Evolutionary conservation across 2,329 filamentous ascomycete species (phyloP), one percentile per base, ranked within the genome.

Genomic region (Lasiodiplodia citricola): DNA sequence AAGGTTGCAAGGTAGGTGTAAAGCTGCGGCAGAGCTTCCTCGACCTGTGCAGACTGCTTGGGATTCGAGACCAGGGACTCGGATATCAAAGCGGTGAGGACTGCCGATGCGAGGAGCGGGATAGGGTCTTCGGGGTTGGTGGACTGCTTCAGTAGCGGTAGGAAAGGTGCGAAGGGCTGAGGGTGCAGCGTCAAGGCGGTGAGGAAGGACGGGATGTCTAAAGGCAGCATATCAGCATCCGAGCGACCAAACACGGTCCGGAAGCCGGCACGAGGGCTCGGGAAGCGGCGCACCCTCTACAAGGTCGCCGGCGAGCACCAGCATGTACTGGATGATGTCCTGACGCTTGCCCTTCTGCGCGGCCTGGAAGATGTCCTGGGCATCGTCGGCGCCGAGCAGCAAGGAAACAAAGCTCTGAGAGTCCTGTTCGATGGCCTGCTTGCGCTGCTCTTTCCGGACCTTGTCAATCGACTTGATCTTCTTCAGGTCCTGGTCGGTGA

Each of bases 381-480:
- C 87, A 69, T 85, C 83, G 66, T 83, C 80, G 69, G 84, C 84
- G 63, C 96, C 95, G 31, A 96, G 87, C 74, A 99, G 91, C 72
- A 99, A 85, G 72, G 87, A 84, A 70, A 90, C 88, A 82, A 97
- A 99, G 73, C 91, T 92, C 74, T 91, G 87, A 28, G 95, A 83
- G 81, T 97, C 92, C 68, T 82, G 83, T 79, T 97, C 92, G 71
- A 98, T 90, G 21, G 90, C 91, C 77, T 95, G 89, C 78, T 91
- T 91, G 77, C 94, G 89, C 82, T 94, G 92, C 74, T 98, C 96
- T 81, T 93, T 96, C 81, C 94, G 92, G 73, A 96, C 92, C 83
- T 97, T 98, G 81, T 98, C 96, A 75, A 98, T 93, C 70, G 94
- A 93, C 81, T 94, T 94, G 83, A 99, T 97, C 87, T 94, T 95